phyloP scores from a whole-genome alignment of 148 eudicot species.

The Camellia sinensis region DNA sequence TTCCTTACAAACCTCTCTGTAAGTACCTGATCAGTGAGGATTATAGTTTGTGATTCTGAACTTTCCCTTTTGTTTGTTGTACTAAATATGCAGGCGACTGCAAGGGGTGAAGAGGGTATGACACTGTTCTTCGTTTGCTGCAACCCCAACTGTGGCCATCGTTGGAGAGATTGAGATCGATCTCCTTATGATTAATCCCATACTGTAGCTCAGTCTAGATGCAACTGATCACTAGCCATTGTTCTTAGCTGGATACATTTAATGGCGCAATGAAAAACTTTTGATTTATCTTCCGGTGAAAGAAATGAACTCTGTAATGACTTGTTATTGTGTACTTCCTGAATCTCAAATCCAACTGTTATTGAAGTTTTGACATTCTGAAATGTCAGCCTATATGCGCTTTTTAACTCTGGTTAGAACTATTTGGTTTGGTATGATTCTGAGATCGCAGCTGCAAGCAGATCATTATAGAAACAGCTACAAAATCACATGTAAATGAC shows the following conservation, averaged over 20 bases:
- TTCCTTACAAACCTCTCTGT: background rate
- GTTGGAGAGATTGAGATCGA: constrained; percentile 66
- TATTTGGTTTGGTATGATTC: no score
- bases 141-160: constrained; percentile 83
- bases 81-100: constrained; percentile 56
- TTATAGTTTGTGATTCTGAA: background rate
- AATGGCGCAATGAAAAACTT: background rate
- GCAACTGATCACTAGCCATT: background rate
- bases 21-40: background rate
- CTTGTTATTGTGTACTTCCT: background rate
- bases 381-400: background rate
- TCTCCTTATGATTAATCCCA: background rate
- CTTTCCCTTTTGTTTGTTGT: background rate
- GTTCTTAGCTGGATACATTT: constrained; percentile 5
- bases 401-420: background rate
- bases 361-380: background rate
- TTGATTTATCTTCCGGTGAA: background rate
- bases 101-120: constrained; percentile 94
- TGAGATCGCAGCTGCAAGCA: no score
- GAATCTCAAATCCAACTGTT: constrained; percentile 6
- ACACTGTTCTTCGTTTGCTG: constrained; percentile 87
- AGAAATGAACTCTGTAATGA: background rate
- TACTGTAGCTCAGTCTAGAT: background rate
- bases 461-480: no score
- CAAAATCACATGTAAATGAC: no score